Base-by-base conservation (phyloP, 108 stramenopile genomes). In the Skeletonema potamos region DNA sequence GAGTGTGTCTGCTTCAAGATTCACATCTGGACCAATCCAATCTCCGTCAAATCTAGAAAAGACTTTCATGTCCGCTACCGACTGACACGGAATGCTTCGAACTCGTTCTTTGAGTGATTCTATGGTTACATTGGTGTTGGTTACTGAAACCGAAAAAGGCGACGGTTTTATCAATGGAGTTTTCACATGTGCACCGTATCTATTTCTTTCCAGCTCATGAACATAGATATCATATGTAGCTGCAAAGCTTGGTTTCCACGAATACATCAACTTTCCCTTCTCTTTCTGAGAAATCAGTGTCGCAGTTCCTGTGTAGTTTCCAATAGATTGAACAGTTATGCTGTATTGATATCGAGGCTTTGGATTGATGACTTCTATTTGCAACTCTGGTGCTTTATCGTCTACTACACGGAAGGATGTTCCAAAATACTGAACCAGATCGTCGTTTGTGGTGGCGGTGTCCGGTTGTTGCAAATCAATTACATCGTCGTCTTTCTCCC, bases 11-110 rank as follows among this genome's bases (percentile, higher is more conserved):
- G 12, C 55, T 11, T 27, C 48, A 11, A 64, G 24, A 10, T 20
- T 12, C n/a, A 78, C 5, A 8, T 64, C 39, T 15, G 77, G 77
- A 5, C 77, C 77, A 2, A 78, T 30, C 77, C 77, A 78, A 54
- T 71, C 59, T 27, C 70, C 77, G 29, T 72, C 64, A 70, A 63
- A 78, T n/a, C 12, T 44, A 41, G 64, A 67, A 27, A 63, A 78
- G 26, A 56, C 29, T 59, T 78, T 43, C 24, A 3, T 39, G 0
- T 44, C 27, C 2, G n/a, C 17, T 18, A 54, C 18, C 6, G n/a
- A 28, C 27, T 46, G 63, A 24, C 70, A 72, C 0, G 65, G 70
- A 0, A 36, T 64, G 10, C 61, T 65, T 46, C n/a, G 51, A 13
- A 66, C n/a, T 62, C 77, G n/a, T 3, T 78, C 60, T 27, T 64